These are phyloP conservation scores for Amanita brunnescens DNA, from an alignment of 768 basidiomycete genomes.

Conservation along the genomic window DNA sequence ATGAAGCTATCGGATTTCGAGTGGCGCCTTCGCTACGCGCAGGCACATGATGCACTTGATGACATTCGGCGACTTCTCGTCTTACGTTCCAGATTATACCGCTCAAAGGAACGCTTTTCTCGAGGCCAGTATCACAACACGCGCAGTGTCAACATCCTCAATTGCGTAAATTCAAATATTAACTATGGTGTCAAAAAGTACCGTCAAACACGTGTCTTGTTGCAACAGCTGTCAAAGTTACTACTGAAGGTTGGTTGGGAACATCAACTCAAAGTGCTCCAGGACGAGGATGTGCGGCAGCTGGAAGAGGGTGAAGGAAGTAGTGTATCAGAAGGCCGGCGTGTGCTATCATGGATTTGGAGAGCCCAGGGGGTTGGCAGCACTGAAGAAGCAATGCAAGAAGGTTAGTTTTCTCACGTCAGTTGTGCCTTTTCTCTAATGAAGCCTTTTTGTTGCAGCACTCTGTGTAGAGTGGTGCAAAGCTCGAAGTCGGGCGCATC, in stretches of 20 bases:
- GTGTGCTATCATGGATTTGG: background rate
- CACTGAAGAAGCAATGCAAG: background rate
- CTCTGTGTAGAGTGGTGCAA: slow-evolving; percentile 2
- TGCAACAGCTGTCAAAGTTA: background rate
- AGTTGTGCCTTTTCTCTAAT: too few species aligned
- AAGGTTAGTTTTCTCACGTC: too few species aligned
- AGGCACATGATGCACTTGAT: background rate
- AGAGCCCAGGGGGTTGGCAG: background rate
- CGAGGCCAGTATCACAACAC: slow-evolving; percentile 3
- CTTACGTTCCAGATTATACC: background rate
- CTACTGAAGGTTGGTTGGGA: background rate
- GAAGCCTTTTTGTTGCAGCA: background rate
- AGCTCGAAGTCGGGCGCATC: background rate
- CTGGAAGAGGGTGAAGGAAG: background rate
- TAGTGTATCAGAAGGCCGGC: background rate
- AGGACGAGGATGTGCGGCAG: background rate
- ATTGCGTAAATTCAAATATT: background rate
- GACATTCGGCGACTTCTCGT: background rate
- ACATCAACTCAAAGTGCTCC: background rate
- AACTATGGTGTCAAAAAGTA: background rate
- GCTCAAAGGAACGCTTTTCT: background rate
- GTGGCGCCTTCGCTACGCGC: background rate
- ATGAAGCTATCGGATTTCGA: background rate
- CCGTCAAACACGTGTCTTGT: background rate
- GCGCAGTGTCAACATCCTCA: background rate